Base-by-base conservation (phyloP, 1,139 yeast species). In the Zygoascus sp. region DNA sequence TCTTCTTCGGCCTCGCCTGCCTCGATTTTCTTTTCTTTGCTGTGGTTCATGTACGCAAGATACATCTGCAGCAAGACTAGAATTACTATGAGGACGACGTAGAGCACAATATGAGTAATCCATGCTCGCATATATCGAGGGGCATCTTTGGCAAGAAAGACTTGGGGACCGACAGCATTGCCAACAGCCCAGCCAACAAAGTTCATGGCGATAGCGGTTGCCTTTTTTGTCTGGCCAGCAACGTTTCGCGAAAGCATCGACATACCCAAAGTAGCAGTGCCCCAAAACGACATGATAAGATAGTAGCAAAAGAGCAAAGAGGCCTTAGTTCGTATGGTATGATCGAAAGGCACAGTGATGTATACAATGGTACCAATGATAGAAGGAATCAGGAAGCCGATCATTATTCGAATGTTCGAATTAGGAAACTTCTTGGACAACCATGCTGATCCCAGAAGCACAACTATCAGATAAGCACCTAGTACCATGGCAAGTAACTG, bases 181-280 rank as follows among this genome's bases (percentile, higher is more conserved):
- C 92, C 87, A 21, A 76, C 75, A 56, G 85, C 80, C 58, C 79
- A 81, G 1, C 79, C 83, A 48, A 81, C 68, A 62, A 83, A 73
- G 34, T 74, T 73, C 25, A 79, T 59, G 1, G 83, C 84, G 60
- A 76, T 80, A 20, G 77, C 75, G 7, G 80, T 76, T 42, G 77
- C 66, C 60, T 81, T 77, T 63, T 82, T 82, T 13, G 87, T 80
- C 56, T 79, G 80, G 16, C 90, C 90, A 2, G 87, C 82, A 9
- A 80, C 76, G 58, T 83, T 83, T 45, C 71, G 23, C 11, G 45
- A 41, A 6, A 36, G 19, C 25, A 44, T 25, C 5, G 71, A 61
- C 60, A 70, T 37, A 64, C 61, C 9, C 68, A 65, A 23, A 65
- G 58, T 54, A 62, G 46, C 2, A 56, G 52, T 22, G 59, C 53